phyloP scores from a whole-genome alignment of 108 stramenopile genomes.

The Hondaea fermentalgiana region DNA sequence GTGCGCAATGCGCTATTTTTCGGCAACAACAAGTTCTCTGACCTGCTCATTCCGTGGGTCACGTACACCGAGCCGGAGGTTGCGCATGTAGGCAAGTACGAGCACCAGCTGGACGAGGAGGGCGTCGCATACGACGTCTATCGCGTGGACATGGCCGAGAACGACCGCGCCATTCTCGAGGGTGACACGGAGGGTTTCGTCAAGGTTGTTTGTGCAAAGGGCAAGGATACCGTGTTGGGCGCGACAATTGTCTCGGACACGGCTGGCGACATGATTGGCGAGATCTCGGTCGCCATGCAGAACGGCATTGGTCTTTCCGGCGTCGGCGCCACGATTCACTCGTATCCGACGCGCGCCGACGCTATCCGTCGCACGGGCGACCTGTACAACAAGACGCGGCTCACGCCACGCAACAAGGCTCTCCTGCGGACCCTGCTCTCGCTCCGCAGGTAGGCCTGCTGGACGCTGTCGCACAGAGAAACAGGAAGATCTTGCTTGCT shows the following conservation, averaged over 20 bases:
- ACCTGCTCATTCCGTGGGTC: slow-evolving; percentile 76
- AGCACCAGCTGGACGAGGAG: slow-evolving; percentile 54
- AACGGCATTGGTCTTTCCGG: slow-evolving; percentile 63
- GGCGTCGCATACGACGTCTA: slow-evolving; percentile 55
- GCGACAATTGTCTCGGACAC: slow-evolving; percentile 78
- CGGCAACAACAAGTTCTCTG: slow-evolving; percentile 70
- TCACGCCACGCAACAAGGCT: background rate
- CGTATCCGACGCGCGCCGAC: slow-evolving; percentile 66
- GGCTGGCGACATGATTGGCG: slow-evolving; percentile 90
- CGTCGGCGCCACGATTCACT: slow-evolving; percentile 79
- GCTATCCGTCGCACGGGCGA: background rate
- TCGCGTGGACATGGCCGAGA: slow-evolving; percentile 64
- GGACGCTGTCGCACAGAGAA: too few species aligned
- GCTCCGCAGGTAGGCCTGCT: background rate
- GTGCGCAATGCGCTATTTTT: slow-evolving; percentile 78
- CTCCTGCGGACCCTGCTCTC: background rate
- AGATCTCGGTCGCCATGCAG: slow-evolving; percentile 85
- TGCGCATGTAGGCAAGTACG: slow-evolving; percentile 75
- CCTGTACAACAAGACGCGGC: background rate
- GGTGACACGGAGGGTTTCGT: slow-evolving; percentile 71
- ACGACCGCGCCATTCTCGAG: slow-evolving; percentile 84
- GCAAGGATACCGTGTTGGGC: slow-evolving; percentile 78
- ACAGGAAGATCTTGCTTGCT: too few species aligned
- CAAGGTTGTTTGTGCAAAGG: slow-evolving; percentile 67
- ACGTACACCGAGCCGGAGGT: slow-evolving; percentile 92